Percentiles rank a stretch among this genome's conserved stretches.
These are phyloP conservation scores for Pythium aphanidermatum DNA, from an alignment of 352 stramenopile genomes.

Conservation along the genomic window DNA sequence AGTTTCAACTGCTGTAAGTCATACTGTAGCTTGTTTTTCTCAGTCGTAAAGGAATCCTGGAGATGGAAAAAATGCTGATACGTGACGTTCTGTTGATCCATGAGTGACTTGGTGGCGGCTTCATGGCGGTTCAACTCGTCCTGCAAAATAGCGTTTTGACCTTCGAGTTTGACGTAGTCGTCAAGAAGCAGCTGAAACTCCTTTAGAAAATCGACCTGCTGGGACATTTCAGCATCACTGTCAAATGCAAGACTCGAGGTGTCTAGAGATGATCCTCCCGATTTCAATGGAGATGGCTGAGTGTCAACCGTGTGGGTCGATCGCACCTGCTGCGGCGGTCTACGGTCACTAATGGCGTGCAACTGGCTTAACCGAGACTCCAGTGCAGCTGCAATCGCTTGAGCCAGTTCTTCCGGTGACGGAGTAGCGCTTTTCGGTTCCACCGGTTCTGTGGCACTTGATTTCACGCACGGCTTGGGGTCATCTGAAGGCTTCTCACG, in stretches of 20 bases:
- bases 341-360: too few species aligned
- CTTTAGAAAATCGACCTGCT: conserved; percentile 52
- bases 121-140: conserved; percentile 42
- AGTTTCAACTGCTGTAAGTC: conserved; percentile 33
- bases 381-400: conserved; percentile 22
- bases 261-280: background rate
- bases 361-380: conserved; percentile 19
- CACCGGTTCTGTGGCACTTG: background rate
- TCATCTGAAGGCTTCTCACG: too few species aligned
- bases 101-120: conserved; percentile 41
- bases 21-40: conserved; percentile 25
- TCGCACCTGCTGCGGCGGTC: too few species aligned
- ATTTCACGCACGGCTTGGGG: too few species aligned
- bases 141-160: conserved; percentile 43
- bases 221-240: conserved; percentile 46
- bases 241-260: conserved; percentile 29
- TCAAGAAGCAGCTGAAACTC: conserved; percentile 68
- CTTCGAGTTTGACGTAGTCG: conserved; percentile 40
- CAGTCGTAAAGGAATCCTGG: conserved; percentile 33
- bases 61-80: conserved; percentile 72
- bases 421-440: background rate
- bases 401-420: conserved; percentile 17
- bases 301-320: conserved; percentile 6
- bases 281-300: conserved; percentile 6
- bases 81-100: conserved; percentile 68